phyloP scores from a whole-genome alignment of 257 asterid genomes.

The Penstemon davidsonii region DNA sequence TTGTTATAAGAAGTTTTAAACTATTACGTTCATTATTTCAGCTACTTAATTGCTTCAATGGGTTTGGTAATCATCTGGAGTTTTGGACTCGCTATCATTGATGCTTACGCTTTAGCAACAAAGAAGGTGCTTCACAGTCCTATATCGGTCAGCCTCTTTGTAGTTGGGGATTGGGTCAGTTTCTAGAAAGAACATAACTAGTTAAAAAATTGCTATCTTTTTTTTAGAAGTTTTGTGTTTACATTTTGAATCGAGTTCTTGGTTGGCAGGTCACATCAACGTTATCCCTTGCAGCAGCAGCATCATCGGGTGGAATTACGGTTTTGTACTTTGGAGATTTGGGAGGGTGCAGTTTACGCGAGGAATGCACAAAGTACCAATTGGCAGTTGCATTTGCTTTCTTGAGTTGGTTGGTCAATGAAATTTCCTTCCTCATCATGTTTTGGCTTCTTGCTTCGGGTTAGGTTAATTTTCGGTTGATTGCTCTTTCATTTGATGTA shows the following conservation, averaged over 20 bases:
- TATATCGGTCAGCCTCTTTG: constrained; percentile 44
- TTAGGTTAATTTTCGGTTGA: constrained; percentile 27
- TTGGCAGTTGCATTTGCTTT: constrained; percentile 50
- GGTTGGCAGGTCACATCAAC: constrained; percentile 48
- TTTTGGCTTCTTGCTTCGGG: constrained; percentile 57
- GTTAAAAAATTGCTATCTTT: background rate
- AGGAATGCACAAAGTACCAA: constrained; percentile 52
- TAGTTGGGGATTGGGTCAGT: constrained; percentile 64
- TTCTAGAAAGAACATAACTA: background rate
- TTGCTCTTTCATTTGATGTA: background rate
- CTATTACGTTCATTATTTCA: constrained; percentile 12
- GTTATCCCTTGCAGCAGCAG: constrained; percentile 54
- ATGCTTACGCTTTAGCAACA: constrained; percentile 44
- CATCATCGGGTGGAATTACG: constrained; percentile 56
- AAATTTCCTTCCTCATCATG: constrained; percentile 46
- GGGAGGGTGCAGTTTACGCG: constrained; percentile 45
- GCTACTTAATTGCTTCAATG: constrained; percentile 64
- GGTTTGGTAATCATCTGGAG: constrained; percentile 56
- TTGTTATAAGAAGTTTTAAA: background rate
- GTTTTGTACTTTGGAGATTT: constrained; percentile 47
- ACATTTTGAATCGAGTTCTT: background rate
- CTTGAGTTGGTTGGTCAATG: constrained; percentile 49
- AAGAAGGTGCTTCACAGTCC: constrained; percentile 49
- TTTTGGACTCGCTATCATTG: constrained; percentile 41
- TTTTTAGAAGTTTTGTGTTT: background rate